Conservation (phyloP, 768 basidiomycete genomes). For the Psilocybe subaeruginosa region DNA sequence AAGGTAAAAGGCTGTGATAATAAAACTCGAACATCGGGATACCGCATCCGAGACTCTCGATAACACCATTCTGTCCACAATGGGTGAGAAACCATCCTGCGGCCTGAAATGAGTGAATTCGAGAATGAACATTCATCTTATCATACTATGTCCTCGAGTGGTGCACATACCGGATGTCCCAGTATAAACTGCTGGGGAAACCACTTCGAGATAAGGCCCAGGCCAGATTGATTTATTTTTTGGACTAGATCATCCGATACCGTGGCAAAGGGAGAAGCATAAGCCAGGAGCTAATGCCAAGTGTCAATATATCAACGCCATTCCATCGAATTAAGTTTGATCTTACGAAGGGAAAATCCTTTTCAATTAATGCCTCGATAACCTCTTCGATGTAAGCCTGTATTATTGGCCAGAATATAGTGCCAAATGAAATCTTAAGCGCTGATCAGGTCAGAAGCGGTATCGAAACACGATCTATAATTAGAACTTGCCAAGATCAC, state of each 20-base stretch:
- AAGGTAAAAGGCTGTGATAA: background rate
- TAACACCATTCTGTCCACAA: constrained; percentile 13
- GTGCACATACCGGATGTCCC: constrained; percentile 7
- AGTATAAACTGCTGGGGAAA: constrained; percentile 11
- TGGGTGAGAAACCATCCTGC: constrained; percentile 16
- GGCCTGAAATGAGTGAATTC: constrained; percentile 1
- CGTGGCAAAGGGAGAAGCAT: constrained; percentile 6
- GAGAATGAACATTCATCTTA: background rate
- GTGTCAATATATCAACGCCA: background rate
- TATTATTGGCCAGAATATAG: constrained; percentile 5
- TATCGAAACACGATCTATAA: background rate
- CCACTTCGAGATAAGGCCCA: background rate
- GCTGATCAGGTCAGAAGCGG: background rate
- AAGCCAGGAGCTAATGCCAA: constrained; percentile 2
- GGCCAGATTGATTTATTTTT: background rate
- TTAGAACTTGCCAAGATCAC: constrained; percentile 9
- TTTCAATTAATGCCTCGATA: constrained; percentile 11
- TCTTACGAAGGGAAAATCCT: constrained; percentile 15
- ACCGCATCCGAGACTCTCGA: constrained; percentile 11
- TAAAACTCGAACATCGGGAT: constrained; percentile 10
- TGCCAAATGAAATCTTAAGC: constrained; percentile 15
- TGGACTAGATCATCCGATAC: background rate
- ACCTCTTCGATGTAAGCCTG: constrained; percentile 16
- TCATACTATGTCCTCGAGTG: background rate
- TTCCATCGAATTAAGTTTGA: background rate